Evolutionary conservation across 768 basidiomycete genomes (phyloP).

Genomic region (Auriscalpium vulgare): DNA sequence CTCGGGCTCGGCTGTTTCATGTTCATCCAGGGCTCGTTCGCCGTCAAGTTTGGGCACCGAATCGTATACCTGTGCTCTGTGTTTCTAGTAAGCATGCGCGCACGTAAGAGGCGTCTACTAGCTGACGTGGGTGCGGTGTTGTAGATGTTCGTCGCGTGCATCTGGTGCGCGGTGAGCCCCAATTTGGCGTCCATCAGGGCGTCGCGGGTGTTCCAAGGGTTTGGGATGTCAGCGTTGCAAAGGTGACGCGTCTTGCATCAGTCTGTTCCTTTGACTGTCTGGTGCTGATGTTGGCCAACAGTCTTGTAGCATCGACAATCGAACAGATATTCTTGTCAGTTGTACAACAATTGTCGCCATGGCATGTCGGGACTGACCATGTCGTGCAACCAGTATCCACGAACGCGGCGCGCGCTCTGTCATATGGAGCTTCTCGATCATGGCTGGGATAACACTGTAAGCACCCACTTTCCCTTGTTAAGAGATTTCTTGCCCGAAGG

Average conservation of each 20-base stretch:
- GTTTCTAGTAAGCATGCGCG: slow-evolving; percentile 23
- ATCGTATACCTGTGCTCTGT: slow-evolving; percentile 37
- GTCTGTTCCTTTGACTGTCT: too few relatives aligned
- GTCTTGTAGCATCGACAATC: slow-evolving; percentile 34
- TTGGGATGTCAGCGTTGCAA: slow-evolving; percentile 37
- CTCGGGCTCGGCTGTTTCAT: slow-evolving; percentile 36
- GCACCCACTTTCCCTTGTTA: slow-evolving; percentile 3
- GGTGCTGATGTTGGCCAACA: slow-evolving; percentile 1
- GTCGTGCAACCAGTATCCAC: slow-evolving; percentile 25
- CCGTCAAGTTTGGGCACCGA: slow-evolving; percentile 38
- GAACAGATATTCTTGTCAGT: slow-evolving; percentile 35
- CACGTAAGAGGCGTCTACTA: too few relatives aligned
- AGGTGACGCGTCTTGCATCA: slow-evolving; percentile 18
- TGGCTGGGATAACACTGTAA: slow-evolving; percentile 35
- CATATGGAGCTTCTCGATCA: slow-evolving; percentile 38
- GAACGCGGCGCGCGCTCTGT: slow-evolving; percentile 35
- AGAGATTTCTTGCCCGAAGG: not conserved
- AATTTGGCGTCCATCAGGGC: slow-evolving; percentile 33
- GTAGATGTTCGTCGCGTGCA: slow-evolving; percentile 37
- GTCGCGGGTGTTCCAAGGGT: slow-evolving; percentile 37
- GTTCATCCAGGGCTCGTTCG: slow-evolving; percentile 31
- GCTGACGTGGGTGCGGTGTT: not conserved
- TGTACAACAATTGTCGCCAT: too few relatives aligned
- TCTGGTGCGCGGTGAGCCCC: slow-evolving; percentile 37
- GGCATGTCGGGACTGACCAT: too few relatives aligned